Percentiles rank a stretch among this genome's conserved stretches.
These are phyloP conservation scores for Allium sativum DNA, from an alignment of 106 monocot species.

Conservation along the genomic window DNA sequence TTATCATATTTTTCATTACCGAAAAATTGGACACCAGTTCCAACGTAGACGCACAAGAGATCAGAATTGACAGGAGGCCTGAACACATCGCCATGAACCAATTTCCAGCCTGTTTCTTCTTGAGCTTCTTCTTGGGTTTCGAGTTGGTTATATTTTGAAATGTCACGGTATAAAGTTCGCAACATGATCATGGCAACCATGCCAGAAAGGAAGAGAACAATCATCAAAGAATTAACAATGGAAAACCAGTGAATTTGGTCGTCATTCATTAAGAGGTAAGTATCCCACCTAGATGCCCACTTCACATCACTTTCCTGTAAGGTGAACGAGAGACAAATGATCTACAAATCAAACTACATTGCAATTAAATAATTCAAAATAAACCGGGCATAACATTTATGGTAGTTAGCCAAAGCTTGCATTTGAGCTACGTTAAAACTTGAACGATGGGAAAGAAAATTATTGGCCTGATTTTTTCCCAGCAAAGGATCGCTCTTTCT, in stretches of 20 bases:
- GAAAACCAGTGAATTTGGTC: constrained; percentile 99
- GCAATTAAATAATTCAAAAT: no score
- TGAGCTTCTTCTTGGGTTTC: constrained; percentile 95
- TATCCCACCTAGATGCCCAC: constrained; percentile 97
- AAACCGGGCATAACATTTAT: no score
- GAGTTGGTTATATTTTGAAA: constrained; percentile 92
- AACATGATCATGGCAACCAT: constrained; percentile 99
- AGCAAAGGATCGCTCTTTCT: no score
- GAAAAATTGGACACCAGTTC: constrained; percentile 88
- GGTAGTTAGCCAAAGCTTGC: no score
- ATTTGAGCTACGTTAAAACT: no score
- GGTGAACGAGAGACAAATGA: not conserved
- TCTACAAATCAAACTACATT: not conserved
- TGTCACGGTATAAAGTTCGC: constrained; percentile 77
- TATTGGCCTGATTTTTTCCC: no score
- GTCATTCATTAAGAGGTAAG: constrained; percentile 81
- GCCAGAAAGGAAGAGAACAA: constrained; percentile 95
- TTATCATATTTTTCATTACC: constrained; percentile 1
- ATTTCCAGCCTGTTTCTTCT: constrained; percentile 97
- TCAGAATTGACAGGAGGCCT: constrained; percentile 74
- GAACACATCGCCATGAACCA: constrained; percentile 95
- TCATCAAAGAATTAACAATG: constrained; percentile 94
- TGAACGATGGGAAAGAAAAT: no score
- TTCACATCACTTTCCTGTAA: constrained; percentile 79
- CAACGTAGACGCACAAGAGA: constrained; percentile 83